Conservation (phyloP, 768 basidiomycete species). For the Pleurotus tuber-regium region DNA sequence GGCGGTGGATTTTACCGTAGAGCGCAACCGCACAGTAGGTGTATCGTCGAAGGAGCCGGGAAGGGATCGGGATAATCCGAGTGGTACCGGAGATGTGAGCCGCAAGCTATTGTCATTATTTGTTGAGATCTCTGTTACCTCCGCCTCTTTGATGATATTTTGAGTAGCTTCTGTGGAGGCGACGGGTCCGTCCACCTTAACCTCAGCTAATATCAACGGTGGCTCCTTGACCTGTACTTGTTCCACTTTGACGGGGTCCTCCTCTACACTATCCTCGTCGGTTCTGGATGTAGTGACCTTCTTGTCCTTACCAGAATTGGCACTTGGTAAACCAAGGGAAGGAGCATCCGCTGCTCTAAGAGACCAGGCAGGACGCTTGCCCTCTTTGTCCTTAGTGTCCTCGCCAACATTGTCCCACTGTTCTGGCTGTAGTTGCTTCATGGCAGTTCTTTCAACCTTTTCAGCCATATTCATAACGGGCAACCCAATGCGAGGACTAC, state of each 20-base stretch:
- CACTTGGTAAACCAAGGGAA: constrained; percentile 31
- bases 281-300: no score
- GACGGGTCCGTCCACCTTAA: not conserved
- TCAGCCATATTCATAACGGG: not conserved
- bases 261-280: not conserved
- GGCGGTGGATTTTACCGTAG: constrained; percentile 1
- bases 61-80: constrained; percentile 20
- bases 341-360: constrained; percentile 41
- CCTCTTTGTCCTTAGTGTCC: not conserved
- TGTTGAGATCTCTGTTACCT: not conserved
- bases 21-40: constrained; percentile 1
- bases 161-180: not conserved
- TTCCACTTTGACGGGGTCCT: not conserved
- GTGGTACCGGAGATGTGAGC: constrained; percentile 7
- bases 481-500: not conserved
- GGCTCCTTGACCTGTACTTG: not conserved
- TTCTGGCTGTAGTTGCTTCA: not conserved
- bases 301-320: not conserved
- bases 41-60: constrained; percentile 28
- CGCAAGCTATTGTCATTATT: not conserved
- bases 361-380: constrained; percentile 33
- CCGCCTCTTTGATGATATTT: not conserved
- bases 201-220: not conserved
- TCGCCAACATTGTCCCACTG: no score
- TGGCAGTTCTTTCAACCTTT: not conserved